These are phyloP conservation scores for Geotrichum phurueaensis DNA, from an alignment of 1,139 yeast genomes.

Conservation along the genomic window DNA sequence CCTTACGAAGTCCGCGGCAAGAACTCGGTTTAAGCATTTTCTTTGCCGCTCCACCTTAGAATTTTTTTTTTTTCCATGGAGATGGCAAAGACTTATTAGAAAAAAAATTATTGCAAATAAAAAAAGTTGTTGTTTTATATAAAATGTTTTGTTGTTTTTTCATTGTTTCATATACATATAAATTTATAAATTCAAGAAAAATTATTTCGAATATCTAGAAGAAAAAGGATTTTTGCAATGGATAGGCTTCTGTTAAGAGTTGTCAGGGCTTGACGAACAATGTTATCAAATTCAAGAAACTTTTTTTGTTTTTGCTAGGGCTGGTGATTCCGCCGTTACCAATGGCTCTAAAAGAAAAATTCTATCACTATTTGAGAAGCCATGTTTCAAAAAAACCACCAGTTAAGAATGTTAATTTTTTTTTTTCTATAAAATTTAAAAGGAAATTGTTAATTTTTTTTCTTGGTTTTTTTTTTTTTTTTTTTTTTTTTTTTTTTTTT, in stretches of 20 bases:
- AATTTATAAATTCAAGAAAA: background rate
- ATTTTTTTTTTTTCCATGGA: background rate
- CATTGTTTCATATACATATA: background rate
- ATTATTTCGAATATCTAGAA: background rate
- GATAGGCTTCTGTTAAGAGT: background rate
- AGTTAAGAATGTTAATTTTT: background rate
- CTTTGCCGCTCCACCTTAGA: background rate
- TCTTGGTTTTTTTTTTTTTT: background rate
- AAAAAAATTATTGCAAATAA: too few relatives aligned
- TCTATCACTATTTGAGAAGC: background rate
- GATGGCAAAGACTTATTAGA: background rate
- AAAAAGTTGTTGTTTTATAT: background rate
- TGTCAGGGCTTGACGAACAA: background rate
- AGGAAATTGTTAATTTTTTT: too few relatives aligned
- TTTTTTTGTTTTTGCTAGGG: background rate
- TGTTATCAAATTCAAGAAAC: background rate
- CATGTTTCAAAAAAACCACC: background rate
- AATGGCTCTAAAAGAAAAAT: background rate
- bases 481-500: background rate
- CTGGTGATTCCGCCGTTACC: too few relatives aligned
- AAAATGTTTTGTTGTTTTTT: background rate
- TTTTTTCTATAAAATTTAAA: background rate
- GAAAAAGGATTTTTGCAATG: background rate
- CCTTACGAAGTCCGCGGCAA: constrained; percentile 41
- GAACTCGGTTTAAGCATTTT: constrained; percentile 8